Conservation (phyloP, 441 rosid genomes). For the Gossypium aridum region DNA sequence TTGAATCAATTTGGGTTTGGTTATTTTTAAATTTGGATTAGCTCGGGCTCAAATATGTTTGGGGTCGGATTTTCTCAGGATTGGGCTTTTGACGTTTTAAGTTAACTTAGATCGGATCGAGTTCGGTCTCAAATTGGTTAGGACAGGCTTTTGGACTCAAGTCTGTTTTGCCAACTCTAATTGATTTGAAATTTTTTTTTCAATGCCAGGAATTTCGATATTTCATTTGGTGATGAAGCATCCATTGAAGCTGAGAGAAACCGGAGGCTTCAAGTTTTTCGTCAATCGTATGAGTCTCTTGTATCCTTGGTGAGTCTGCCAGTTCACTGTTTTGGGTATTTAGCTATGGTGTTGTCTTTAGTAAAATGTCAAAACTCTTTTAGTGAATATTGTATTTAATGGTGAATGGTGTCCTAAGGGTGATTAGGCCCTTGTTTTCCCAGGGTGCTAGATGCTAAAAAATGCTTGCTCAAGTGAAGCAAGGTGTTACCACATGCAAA, state of each 20-base stretch:
- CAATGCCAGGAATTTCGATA: conserved; percentile 66
- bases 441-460: background rate
- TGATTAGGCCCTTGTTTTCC: background rate
- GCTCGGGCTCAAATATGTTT: background rate
- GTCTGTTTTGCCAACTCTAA: background rate
- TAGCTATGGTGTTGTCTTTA: conserved; percentile 3
- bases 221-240: conserved; percentile 60
- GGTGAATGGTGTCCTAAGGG: background rate
- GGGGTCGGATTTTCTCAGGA: background rate
- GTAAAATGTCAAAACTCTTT: background rate
- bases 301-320: conserved; percentile 79
- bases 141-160: background rate
- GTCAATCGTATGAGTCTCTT: conserved; percentile 70
- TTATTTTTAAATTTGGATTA: background rate
- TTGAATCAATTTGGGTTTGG: background rate
- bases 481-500: background rate
- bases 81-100: background rate
- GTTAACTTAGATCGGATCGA: background rate
- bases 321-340: conserved; percentile 16
- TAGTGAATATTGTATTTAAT: background rate
- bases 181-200: conserved; percentile 19
- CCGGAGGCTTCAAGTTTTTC: conserved; percentile 73
- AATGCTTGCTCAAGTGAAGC: background rate
- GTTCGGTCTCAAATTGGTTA: background rate
- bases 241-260: conserved; percentile 80